Base-by-base conservation (phyloP, 768 basidiomycete genomes). In the Podaxis mareebaensis region DNA sequence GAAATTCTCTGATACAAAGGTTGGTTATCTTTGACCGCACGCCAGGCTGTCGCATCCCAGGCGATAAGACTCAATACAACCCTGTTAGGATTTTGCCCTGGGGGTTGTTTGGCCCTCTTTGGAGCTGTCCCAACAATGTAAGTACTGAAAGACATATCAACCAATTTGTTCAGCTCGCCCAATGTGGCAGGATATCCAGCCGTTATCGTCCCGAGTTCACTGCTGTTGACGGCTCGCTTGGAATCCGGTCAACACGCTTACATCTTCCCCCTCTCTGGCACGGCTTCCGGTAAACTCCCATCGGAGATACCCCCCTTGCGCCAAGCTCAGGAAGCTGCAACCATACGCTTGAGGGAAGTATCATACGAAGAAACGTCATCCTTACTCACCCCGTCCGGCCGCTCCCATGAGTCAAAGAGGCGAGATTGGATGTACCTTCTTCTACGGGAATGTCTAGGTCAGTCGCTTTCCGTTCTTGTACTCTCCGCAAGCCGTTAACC, bases 91-190 rank as follows among this genome's bases (percentile, higher is more conserved):
- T 49, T 87, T 88, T 72, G 84, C 87, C 12, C 77, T 92, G 58
- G 92, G 92, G 4, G 76, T 87, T 52, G 81, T 84, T 67, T 93
- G 92, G 92, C 91, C 91, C n/a, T 89, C 88, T 42, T 68, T 81
- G 51, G 88, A 90, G 7, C 59, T 88, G 60, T 71, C 85, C 28
- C 80, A 79, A 57, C 83, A 86, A 64, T 77, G 92, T 90, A 72
- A 69, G 86, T 80, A 64, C 60, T 20, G 53, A 58, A 30, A 63
- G 57, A 61, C 60, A 70, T 65, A 54, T 64, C 64, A 62, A 64
- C 54, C 33, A 59, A 30, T 26, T 39, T 57, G 44, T 64, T 28
- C 33, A 22, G 46, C 42, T 39, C 36, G 36, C 48, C 55, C 8
- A 54, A 53, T 26, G 33, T 54, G 42, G 6, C 42, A 46, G 28